Percentiles rank a stretch among this genome's conserved stretches.
These are phyloP conservation scores for Xylaria castorea DNA, from an alignment of 495 filamentous ascomycete species.

Conservation along the genomic window DNA sequence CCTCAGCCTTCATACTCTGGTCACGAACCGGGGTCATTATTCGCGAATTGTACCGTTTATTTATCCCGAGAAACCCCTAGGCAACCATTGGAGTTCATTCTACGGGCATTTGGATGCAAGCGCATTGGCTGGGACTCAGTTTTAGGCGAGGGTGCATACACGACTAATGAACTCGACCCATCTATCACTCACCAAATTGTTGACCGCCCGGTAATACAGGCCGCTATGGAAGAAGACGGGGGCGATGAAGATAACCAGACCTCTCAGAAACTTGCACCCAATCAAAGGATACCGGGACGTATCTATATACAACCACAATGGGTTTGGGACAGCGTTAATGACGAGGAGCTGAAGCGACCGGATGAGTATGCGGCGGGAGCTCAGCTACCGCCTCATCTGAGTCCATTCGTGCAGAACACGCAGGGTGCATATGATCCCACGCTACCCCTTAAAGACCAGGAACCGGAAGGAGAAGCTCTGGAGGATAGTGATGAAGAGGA, in stretches of 20 bases:
- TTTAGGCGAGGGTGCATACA: constrained; percentile 90
- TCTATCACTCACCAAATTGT: constrained; percentile 96
- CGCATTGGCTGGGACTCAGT: constrained; percentile 92
- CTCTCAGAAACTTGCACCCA: constrained; percentile 56
- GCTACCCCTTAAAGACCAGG: constrained; percentile 76
- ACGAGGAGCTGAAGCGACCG: constrained; percentile 81
- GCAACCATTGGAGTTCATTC: constrained; percentile 89
- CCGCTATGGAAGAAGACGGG: constrained; percentile 63
- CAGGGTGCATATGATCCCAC: constrained; percentile 90
- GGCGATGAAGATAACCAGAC: constrained; percentile 64
- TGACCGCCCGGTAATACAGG: constrained; percentile 77
- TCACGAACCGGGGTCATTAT: constrained; percentile 69
- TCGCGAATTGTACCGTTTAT: constrained; percentile 87
- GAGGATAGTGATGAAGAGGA: constrained; percentile 65
- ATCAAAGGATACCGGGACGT: constrained; percentile 80
- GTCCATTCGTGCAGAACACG: constrained; percentile 89
- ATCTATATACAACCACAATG: constrained; percentile 97
- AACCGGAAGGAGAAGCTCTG: constrained; percentile 78
- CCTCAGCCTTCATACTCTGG: constrained; percentile 75
- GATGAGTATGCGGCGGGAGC: constrained; percentile 91
- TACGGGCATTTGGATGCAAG: constrained; percentile 94
- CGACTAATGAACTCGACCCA: constrained; percentile 81
- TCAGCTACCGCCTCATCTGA: constrained; percentile 88
- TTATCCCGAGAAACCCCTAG: constrained; percentile 93
- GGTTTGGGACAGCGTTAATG: constrained; percentile 96